These are phyloP conservation scores for Didymosphaeria variabile DNA, from an alignment of 2,329 filamentous ascomycete genomes.

Conservation along the genomic window DNA sequence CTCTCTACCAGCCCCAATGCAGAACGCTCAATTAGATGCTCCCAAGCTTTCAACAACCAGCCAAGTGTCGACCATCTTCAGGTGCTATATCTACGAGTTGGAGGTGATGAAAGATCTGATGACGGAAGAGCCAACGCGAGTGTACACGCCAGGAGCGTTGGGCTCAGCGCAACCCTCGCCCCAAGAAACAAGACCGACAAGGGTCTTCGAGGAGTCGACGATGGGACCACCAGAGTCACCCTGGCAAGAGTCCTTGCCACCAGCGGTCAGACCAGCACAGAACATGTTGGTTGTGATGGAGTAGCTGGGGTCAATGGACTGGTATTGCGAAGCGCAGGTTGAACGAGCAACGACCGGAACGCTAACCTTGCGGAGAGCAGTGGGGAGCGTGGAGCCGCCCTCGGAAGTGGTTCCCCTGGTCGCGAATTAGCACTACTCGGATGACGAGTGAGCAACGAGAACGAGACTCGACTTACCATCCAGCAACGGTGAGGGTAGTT, in stretches of 20 bases:
- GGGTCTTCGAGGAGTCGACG: constrained; percentile 23
- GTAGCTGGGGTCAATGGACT: constrained; percentile 27
- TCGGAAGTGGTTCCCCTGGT: constrained; percentile 29
- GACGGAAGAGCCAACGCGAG: constrained; percentile 22
- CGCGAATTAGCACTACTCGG: background rate
- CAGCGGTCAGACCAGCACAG: constrained; percentile 34
- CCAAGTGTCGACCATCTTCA: background rate
- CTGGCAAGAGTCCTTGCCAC: constrained; percentile 46
- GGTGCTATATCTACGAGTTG: constrained; percentile 25
- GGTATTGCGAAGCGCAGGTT: constrained; percentile 24
- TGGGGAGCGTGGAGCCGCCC: constrained; percentile 22
- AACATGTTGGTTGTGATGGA: constrained; percentile 37
- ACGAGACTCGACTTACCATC: constrained; percentile 29
- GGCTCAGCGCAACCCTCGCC: constrained; percentile 36
- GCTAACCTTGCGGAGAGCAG: constrained; percentile 36
- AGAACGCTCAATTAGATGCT: background rate
- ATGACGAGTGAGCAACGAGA: background rate
- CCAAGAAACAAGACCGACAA: constrained; percentile 36
- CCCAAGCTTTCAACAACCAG: background rate
- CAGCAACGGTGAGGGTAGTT: constrained; percentile 31
- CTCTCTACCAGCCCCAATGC: background rate
- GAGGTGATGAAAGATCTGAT: constrained; percentile 30
- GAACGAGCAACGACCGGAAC: constrained; percentile 40
- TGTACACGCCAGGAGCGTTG: constrained; percentile 37
- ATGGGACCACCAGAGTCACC: constrained; percentile 43